phyloP scores from a whole-genome alignment of 2,329 filamentous ascomycete species.

The Arthrobotrys musiformis region DNA sequence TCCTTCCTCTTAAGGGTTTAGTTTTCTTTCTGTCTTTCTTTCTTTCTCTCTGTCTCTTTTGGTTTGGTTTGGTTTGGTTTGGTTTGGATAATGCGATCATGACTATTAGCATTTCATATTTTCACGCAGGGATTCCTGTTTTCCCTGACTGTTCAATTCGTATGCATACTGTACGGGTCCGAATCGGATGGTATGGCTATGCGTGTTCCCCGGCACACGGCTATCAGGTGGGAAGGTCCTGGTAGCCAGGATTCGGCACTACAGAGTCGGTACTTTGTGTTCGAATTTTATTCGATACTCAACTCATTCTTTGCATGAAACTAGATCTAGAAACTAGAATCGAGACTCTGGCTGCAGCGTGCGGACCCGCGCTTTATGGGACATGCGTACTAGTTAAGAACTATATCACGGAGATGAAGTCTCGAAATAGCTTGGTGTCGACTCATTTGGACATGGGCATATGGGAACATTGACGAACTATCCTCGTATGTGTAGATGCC shows the following conservation, averaged over 20 bases:
- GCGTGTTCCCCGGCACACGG: neutral
- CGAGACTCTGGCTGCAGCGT: neutral
- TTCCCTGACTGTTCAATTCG: too few relatives aligned
- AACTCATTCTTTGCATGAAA: neutral
- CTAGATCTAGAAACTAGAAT: neutral
- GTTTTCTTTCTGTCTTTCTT: too few relatives aligned
- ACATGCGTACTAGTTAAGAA: neutral
- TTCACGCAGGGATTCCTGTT: too few relatives aligned
- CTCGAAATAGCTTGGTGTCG: neutral
- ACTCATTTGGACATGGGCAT: neutral
- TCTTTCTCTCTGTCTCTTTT: too few relatives aligned
- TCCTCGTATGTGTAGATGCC: too few relatives aligned
- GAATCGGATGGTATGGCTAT: neutral
- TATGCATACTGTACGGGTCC: too few relatives aligned
- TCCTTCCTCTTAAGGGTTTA: too few relatives aligned
- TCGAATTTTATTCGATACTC: neutral
- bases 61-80: too few relatives aligned
- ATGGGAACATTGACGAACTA: too few relatives aligned
- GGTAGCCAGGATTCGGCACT: neutral
- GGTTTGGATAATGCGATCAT: too few relatives aligned
- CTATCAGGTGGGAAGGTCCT: neutral
- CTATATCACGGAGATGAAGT: neutral
- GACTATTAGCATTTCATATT: too few relatives aligned
- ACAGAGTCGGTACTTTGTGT: neutral
- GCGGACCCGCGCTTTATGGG: neutral